These are phyloP conservation scores for Lasiodiplodia sp. DNA, from an alignment of 2,329 filamentous ascomycete species.

Conservation along the genomic window DNA sequence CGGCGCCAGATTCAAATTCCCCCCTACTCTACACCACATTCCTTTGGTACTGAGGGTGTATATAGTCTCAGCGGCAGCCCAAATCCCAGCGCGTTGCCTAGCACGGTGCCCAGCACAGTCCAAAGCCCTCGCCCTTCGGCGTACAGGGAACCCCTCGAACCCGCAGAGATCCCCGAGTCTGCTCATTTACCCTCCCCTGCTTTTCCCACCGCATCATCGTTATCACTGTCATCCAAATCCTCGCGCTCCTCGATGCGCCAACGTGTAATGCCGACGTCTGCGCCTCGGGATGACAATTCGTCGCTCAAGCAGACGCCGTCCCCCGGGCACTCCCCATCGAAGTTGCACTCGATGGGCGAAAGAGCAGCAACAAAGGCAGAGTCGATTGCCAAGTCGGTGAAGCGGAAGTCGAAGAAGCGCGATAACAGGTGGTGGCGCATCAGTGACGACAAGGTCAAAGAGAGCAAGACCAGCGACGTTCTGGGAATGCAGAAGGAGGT, in stretches of 20 bases:
- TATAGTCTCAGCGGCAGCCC: constrained; percentile 65
- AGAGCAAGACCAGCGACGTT: constrained; percentile 90
- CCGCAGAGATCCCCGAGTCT: constrained; percentile 12
- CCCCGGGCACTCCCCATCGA: background rate
- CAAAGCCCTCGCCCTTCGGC: constrained; percentile 36
- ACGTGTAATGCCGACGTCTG: constrained; percentile 11
- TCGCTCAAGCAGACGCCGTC: constrained; percentile 30
- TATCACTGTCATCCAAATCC: constrained; percentile 23
- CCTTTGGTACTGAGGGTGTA: constrained; percentile 76
- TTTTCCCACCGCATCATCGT: constrained; percentile 9
- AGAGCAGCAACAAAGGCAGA: constrained; percentile 40
- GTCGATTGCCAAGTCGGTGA: constrained; percentile 53
- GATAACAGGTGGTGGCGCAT: constrained; percentile 95
- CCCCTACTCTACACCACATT: constrained; percentile 83
- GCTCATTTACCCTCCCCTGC: constrained; percentile 12
- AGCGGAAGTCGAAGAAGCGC: constrained; percentile 65
- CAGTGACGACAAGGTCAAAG: constrained; percentile 95
- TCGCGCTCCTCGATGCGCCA: constrained; percentile 26
- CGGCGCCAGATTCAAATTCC: constrained; percentile 80
- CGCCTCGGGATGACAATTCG: constrained; percentile 26
- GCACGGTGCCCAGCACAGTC: constrained; percentile 51
- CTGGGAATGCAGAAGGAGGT: constrained; percentile 94
- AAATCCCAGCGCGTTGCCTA: constrained; percentile 53
- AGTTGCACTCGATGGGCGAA: constrained; percentile 25
- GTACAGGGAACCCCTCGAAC: constrained; percentile 40